Evolutionary conservation across 805 yeast species (phyloP).

Genomic region (Ogataea saltuana): DNA sequence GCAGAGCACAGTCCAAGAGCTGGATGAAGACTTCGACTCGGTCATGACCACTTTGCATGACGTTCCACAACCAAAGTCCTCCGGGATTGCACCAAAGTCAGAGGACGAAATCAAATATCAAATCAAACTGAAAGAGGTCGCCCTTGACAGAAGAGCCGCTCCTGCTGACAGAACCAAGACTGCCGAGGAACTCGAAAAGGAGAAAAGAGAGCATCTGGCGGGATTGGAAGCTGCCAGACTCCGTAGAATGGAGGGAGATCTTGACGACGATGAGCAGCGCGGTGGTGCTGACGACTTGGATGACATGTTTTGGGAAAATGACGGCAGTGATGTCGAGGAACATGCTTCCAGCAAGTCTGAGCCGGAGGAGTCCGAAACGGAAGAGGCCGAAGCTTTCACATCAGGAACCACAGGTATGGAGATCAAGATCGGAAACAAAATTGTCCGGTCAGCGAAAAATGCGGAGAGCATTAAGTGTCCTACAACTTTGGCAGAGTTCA

Average conservation of each 20-base stretch:
- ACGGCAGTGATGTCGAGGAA: slow-evolving; percentile 45
- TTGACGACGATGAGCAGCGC: slow-evolving; percentile 40
- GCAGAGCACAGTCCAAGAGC: slow-evolving; percentile 60
- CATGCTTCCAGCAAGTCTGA: slow-evolving; percentile 35
- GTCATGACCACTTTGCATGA: slow-evolving; percentile 47
- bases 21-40: slow-evolving; percentile 74
- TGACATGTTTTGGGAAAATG: slow-evolving; percentile 62
- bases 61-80: slow-evolving; percentile 25
- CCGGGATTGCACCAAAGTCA: slow-evolving; percentile 38
- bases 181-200: slow-evolving; percentile 64
- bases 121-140: slow-evolving; percentile 62
- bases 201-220: slow-evolving; percentile 59
- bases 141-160: slow-evolving; percentile 71
- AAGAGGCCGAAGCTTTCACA: no score
- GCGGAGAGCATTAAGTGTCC: slow-evolving; percentile 46
- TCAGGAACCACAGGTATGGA: no score
- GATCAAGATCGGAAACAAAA: slow-evolving; percentile 38
- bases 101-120: slow-evolving; percentile 58
- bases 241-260: slow-evolving; percentile 70
- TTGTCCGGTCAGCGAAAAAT: slow-evolving; percentile 25
- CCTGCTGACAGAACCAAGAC: slow-evolving; percentile 84
- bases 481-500: slow-evolving; percentile 43
- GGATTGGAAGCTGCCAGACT: slow-evolving; percentile 66
- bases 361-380: slow-evolving; percentile 18
- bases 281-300: slow-evolving; percentile 67